phyloP scores from a whole-genome alignment of 495 filamentous ascomycete species.

The Penicillium malachiteum region DNA sequence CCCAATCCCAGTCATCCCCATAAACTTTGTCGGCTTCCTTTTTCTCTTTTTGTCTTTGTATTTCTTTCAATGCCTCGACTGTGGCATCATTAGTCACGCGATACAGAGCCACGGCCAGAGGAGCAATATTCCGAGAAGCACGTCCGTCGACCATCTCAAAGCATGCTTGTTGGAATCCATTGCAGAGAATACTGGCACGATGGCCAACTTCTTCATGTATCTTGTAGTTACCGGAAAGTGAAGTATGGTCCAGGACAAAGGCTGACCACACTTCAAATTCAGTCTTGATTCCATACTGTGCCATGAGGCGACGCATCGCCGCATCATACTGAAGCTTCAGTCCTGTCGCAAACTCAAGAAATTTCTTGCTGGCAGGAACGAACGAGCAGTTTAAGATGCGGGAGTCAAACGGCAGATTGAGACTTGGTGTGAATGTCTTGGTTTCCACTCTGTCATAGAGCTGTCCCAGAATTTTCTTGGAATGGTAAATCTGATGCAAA shows the following conservation, averaged over 20 bases:
- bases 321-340: conserved; percentile 79
- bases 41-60: conserved; percentile 3
- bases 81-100: conserved; percentile 73
- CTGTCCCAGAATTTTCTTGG: conserved; percentile 71
- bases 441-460: conserved; percentile 73
- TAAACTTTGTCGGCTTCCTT: conserved; percentile 6
- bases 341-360: conserved; percentile 57
- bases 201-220: conserved; percentile 76
- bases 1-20: background rate
- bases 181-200: conserved; percentile 60
- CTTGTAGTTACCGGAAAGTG: conserved; percentile 71
- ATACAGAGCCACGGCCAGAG: conserved; percentile 86
- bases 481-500: conserved; percentile 59
- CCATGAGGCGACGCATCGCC: conserved; percentile 75
- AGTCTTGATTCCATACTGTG: conserved; percentile 77
- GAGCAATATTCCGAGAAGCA: conserved; percentile 57
- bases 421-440: conserved; percentile 69
- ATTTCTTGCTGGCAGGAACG: conserved; percentile 41
- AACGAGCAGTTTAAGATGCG: conserved; percentile 68
- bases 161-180: conserved; percentile 64
- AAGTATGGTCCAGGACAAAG: conserved; percentile 73
- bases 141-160: conserved; percentile 61
- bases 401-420: conserved; percentile 69
- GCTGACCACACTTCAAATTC: conserved; percentile 91
- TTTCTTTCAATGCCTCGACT: conserved; percentile 44